phyloP scores from a whole-genome alignment of 2,329 filamentous ascomycete species.

The Sporothrix euskadiensis region DNA sequence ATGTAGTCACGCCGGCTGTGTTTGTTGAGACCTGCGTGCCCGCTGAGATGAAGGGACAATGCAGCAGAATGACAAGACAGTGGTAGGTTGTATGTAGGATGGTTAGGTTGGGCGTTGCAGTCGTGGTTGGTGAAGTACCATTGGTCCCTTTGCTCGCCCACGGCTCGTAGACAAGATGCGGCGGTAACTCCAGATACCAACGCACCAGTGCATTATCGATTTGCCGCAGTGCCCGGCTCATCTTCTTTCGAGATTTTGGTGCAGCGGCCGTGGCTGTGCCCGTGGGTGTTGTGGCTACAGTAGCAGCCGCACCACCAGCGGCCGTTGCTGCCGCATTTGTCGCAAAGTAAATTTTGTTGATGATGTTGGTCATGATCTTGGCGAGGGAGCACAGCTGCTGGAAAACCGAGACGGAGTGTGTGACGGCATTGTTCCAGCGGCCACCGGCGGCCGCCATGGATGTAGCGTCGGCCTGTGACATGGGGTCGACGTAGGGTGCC shows the following conservation, averaged over 20 bases:
- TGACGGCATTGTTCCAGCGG: constrained; percentile 26
- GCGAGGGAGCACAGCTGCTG: constrained; percentile 31
- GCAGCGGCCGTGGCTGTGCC: background rate
- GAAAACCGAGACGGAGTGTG: constrained; percentile 29
- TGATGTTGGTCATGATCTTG: constrained; percentile 31
- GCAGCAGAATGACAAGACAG: constrained; percentile 47
- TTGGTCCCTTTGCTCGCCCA: background rate
- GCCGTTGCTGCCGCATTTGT: background rate
- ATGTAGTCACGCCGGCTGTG: constrained; percentile 1
- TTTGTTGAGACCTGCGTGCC: background rate
- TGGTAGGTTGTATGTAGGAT: constrained; percentile 40
- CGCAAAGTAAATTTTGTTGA: constrained; percentile 29
- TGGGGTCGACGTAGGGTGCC: constrained; percentile 39
- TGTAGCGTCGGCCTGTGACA: constrained; percentile 15
- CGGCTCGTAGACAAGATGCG: constrained; percentile 25
- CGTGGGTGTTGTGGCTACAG: background rate
- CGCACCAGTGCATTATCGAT: constrained; percentile 23
- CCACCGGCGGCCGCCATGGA: constrained; percentile 20
- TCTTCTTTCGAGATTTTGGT: constrained; percentile 16
- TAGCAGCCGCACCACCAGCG: background rate
- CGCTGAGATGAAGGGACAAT: constrained; percentile 43
- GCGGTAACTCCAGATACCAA: constrained; percentile 27
- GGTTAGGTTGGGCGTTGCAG: constrained; percentile 27
- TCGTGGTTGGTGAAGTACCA: background rate
- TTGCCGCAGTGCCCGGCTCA: background rate